A percentile compares a stretch with the other conserved stretches of the same genome.
phyloP scores from a whole-genome alignment of 1,139 yeast species.

The Williopsis jadinii region DNA sequence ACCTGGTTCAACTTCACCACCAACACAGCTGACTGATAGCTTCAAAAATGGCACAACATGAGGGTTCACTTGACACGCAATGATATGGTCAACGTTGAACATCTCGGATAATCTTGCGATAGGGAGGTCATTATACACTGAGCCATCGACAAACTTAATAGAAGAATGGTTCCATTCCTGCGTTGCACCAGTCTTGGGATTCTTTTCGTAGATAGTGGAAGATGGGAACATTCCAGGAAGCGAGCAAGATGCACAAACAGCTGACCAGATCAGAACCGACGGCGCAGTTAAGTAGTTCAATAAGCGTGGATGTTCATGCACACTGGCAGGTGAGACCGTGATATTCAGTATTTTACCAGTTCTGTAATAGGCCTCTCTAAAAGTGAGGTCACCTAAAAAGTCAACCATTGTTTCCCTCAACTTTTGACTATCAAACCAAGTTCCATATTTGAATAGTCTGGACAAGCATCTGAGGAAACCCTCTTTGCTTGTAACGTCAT shows the following conservation, averaged over 20 bases:
- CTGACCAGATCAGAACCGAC: slow-evolving; percentile 90
- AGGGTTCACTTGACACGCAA: slow-evolving; percentile 95
- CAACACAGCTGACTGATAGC: slow-evolving; percentile 57
- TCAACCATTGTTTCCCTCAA: slow-evolving; percentile 66
- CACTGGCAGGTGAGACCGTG: slow-evolving; percentile 81
- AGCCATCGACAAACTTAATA: slow-evolving; percentile 87
- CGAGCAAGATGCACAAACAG: slow-evolving; percentile 95
- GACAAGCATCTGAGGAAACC: slow-evolving; percentile 44
- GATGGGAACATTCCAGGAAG: slow-evolving; percentile 89
- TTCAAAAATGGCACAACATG: slow-evolving; percentile 87
- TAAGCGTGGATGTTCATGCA: slow-evolving; percentile 75
- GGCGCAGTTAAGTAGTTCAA: slow-evolving; percentile 92
- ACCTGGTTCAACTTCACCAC: slow-evolving; percentile 63
- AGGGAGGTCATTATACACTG: slow-evolving; percentile 92
- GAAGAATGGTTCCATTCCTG: slow-evolving; percentile 75
- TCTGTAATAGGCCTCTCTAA: slow-evolving; percentile 87
- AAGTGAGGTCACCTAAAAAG: slow-evolving; percentile 86
- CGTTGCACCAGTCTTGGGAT: slow-evolving; percentile 52
- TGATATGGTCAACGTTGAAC: slow-evolving; percentile 94
- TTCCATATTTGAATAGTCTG: slow-evolving; percentile 47
- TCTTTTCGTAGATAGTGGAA: slow-evolving; percentile 77
- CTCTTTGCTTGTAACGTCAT: slow-evolving; percentile 31
- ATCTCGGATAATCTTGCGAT: slow-evolving; percentile 84
- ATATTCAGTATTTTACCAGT: slow-evolving; percentile 83
- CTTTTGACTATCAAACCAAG: slow-evolving; percentile 77